Evolutionary conservation across 805 yeast species (phyloP).

Genomic region (Metschnikowia kunwiensis): DNA sequence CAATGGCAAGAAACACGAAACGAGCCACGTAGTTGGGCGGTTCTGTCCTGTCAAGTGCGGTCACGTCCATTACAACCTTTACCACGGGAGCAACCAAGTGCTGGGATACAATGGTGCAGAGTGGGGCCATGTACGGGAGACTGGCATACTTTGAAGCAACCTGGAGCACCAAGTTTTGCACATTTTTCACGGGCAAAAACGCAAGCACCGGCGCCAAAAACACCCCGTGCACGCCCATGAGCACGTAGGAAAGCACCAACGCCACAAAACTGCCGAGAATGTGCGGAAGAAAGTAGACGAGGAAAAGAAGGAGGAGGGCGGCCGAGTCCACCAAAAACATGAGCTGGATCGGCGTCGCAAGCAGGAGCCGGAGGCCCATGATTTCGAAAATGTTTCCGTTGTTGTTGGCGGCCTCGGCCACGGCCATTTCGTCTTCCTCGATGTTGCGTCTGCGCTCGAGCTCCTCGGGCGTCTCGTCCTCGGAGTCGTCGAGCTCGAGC

Average conservation of each 20-base stretch:
- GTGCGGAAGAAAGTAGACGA: slow-evolving; percentile 49
- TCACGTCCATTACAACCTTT: neutral
- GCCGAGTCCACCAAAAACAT: slow-evolving; percentile 31
- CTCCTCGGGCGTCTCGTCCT: slow-evolving; percentile 18
- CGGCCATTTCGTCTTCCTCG: slow-evolving; percentile 17
- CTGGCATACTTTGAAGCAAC: neutral
- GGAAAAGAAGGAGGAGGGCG: slow-evolving; percentile 36
- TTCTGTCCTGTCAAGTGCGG: slow-evolving; percentile 7
- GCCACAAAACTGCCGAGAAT: slow-evolving; percentile 35
- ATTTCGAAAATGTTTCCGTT: slow-evolving; percentile 31
- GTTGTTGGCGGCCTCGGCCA: slow-evolving; percentile 15
- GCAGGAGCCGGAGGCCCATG: slow-evolving; percentile 34
- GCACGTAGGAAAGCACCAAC: slow-evolving; percentile 2
- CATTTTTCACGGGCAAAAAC: neutral
- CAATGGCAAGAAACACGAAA: slow-evolving; percentile 31
- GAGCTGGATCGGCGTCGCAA: slow-evolving; percentile 35
- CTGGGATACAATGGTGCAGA: neutral
- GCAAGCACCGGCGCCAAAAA: slow-evolving; percentile 4
- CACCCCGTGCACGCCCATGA: slow-evolving; percentile 5
- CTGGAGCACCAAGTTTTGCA: neutral
- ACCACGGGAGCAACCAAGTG: slow-evolving; percentile 8
- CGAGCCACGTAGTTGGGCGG: slow-evolving; percentile 39
- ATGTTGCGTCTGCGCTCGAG: slow-evolving; percentile 14
- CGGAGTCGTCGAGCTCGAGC: neutral
- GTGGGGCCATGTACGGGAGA: neutral